Evolutionary conservation across 1,284 basidiomycete genomes (phyloP).

Genomic region (Agaricales sp.): DNA sequence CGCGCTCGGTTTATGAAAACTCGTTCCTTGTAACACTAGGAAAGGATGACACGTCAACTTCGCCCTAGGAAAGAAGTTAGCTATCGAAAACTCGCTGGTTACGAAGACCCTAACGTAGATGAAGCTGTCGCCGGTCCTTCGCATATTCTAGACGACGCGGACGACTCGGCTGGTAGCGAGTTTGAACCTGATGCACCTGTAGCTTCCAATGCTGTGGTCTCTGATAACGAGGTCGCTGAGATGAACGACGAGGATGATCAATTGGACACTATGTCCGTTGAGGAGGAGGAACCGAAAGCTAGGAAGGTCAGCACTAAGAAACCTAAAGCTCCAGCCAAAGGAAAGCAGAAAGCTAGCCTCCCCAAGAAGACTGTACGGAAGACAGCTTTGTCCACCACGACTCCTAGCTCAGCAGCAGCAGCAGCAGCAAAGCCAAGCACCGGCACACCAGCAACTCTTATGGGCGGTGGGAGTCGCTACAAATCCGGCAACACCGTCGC

Average conservation of each 20-base stretch:
- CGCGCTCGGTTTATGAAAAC: too few species aligned
- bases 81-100: slow-evolving; percentile 22
- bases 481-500: slow-evolving; percentile 3
- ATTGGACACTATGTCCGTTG: too few species aligned
- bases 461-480: not conserved
- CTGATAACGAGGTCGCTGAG: slow-evolving; percentile 11
- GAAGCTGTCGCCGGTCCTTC: slow-evolving; percentile 10
- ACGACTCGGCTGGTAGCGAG: slow-evolving; percentile 13
- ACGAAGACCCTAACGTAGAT: slow-evolving; percentile 15
- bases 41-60: slow-evolving; percentile 32
- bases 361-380: not conserved
- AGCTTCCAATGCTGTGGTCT: slow-evolving; percentile 12
- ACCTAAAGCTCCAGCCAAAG: not conserved
- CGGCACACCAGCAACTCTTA: not conserved
- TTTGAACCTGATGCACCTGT: slow-evolving; percentile 5
- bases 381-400: not conserved
- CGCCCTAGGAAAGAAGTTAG: slow-evolving; percentile 31
- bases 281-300: slow-evolving; percentile 15
- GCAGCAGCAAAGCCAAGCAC: not conserved
- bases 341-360: not conserved
- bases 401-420: not conserved
- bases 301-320: slow-evolving; percentile 15
- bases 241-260: slow-evolving; percentile 12
- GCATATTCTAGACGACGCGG: slow-evolving; percentile 22
- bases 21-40: too few species aligned